Percentiles rank a stretch among this genome's conserved stretches.
Conservation (phyloP, 2,329 filamentous ascomycete genomes). For the Calonectria fujianensis region DNA sequence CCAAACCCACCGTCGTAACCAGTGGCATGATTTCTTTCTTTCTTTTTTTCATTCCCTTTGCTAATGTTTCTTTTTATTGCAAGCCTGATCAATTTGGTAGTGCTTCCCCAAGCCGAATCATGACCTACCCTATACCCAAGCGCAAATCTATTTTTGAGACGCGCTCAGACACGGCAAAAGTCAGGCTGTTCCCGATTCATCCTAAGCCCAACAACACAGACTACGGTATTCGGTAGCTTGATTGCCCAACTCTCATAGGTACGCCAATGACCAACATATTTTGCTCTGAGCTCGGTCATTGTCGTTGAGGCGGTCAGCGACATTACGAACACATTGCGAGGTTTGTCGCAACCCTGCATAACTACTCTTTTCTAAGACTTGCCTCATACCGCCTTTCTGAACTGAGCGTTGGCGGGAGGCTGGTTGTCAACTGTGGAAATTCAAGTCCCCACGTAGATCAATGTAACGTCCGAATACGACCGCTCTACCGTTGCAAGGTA, state of each 20-base stretch:
- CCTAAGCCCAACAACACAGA: not conserved
- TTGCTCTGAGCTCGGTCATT: not conserved
- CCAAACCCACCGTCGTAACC: not conserved
- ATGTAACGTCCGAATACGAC: constrained; percentile 4
- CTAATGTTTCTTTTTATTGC: not conserved
- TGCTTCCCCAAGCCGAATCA: not conserved
- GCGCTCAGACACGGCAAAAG: not conserved
- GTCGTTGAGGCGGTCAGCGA: constrained; percentile 11
- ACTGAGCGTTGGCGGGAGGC: not conserved
- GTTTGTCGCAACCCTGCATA: constrained; percentile 11
- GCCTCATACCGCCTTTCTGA: constrained; percentile 20
- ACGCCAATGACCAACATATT: not conserved
- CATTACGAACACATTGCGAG: constrained; percentile 6
- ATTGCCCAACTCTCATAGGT: not conserved
- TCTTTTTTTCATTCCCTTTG: not conserved
- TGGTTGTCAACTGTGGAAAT: not conserved
- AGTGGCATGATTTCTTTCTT: not conserved
- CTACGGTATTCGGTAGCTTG: not conserved
- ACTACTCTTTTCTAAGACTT: not conserved
- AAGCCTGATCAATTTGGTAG: not conserved
- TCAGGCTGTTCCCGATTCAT: not conserved
- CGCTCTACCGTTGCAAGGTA: not conserved
- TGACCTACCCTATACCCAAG: not conserved
- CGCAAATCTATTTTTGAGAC: not conserved
- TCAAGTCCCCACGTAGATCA: constrained; percentile 3